Base-by-base conservation (phyloP, 1,284 basidiomycete genomes). In the Microbotryum violaceum region DNA sequence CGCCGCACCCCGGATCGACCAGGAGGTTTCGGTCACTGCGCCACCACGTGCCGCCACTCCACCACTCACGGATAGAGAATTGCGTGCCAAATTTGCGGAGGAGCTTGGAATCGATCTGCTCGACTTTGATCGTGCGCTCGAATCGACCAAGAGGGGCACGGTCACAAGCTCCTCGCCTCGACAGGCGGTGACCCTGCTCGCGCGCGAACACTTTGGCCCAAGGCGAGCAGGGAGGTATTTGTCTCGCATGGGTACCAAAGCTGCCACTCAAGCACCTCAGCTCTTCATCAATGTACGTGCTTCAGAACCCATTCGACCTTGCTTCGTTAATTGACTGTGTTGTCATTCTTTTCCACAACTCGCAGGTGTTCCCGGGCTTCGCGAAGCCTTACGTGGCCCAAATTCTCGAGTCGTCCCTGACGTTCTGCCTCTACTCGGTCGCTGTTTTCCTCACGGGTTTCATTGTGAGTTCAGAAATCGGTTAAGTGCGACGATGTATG, bases 81-180 rank as follows among this genome's bases (percentile, higher is more conserved):
- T 62, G 66, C 89, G 88, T 85, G 82, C 81, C 63, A 80, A 83
- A 8, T 77, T 91, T 61, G 88, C 89, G 74, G 81, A 82, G 44
- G 85, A 88, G 70, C 79, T 89, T 2, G 87, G 87, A 14, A 79
- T 89, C 47, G 83, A 85, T 29, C 87, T 88, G 69, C 70, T 77
- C n/a, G 84, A 87, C 45, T 86, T 91, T 66, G 87, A 90, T 73
- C 82, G 84, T 72, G 77, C 85, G 60, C 76, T 89, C 62, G 82
- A 79, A 75, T 70, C 77, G 57, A 55, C 62, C 54, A 67, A 63
- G 53, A 33, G 10, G 14, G 47, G 47, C n/a, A 23, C 2, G 21
- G 46, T 18, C 23, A 12, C 4, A 16, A 27, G 3, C 6, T 49
- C 23, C 51, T n/a, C 25, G n/a, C n/a, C 16, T 20, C 54, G 20